Evolutionary conservation across 2,329 filamentous ascomycete species (phyloP).

Genomic region (Cercospora nicotianae): DNA sequence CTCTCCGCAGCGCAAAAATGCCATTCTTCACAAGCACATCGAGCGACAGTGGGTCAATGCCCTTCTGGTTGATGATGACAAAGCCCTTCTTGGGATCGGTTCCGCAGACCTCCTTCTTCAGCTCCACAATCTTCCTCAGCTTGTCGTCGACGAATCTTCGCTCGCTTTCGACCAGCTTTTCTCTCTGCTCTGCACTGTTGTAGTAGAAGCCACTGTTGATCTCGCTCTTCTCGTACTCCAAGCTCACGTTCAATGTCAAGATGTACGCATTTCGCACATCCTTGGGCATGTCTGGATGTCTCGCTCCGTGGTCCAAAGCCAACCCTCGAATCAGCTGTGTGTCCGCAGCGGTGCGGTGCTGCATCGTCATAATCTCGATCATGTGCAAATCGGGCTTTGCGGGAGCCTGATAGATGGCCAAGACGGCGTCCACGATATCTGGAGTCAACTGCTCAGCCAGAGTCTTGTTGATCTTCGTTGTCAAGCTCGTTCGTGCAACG

Average conservation of each 20-base stretch:
- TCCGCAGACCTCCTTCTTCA: conserved; percentile 97
- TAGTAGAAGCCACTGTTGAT: conserved; percentile 99
- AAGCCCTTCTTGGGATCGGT: conserved; percentile 92
- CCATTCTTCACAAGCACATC: conserved; percentile 98
- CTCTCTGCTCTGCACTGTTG: conserved; percentile 91
- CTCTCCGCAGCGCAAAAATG: conserved; percentile 88
- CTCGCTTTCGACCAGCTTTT: conserved; percentile 97
- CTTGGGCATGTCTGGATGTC: conserved; percentile 98
- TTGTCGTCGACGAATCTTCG: conserved; percentile 94
- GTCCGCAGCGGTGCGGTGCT: conserved; percentile 92
- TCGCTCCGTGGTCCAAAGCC: conserved; percentile 89
- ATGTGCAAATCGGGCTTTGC: conserved; percentile 97
- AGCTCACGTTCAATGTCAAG: conserved; percentile 89
- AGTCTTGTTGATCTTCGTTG: conserved; percentile 88
- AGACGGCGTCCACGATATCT: conserved; percentile 92
- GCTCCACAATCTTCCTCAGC: conserved; percentile 92
- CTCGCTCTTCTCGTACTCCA: conserved; percentile 99
- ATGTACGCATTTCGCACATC: conserved; percentile 93
- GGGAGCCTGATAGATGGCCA: conserved; percentile 86
- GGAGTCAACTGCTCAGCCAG: conserved; percentile 90
- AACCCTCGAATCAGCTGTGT: conserved; percentile 93
- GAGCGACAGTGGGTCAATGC: conserved; percentile 92
- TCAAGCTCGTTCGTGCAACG: conserved; percentile 89
- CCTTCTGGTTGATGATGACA: conserved; percentile 98
- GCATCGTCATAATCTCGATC: conserved; percentile 99